phyloP scores from a whole-genome alignment of 345 rosid species.

The Hirschfeldia incana region DNA sequence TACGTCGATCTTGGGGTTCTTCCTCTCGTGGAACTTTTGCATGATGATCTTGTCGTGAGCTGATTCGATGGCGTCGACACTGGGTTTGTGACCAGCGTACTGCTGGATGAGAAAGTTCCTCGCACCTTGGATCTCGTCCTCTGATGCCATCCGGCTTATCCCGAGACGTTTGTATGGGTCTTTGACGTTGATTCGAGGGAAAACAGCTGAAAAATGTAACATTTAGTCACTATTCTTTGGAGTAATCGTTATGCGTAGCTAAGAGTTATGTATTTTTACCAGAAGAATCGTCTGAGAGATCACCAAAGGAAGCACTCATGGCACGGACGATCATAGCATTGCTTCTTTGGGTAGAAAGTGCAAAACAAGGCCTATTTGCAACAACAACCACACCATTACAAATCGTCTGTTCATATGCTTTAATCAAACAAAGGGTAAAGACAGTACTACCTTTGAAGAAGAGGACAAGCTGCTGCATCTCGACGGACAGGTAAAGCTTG shows the following conservation, averaged over 20 bases:
- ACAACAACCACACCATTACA: slow-evolving; percentile 5
- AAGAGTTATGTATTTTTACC: slow-evolving; percentile 41
- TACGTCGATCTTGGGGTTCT: slow-evolving; percentile 24
- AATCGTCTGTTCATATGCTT: background rate
- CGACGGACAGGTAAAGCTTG: slow-evolving; percentile 35
- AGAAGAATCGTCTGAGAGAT: slow-evolving; percentile 52
- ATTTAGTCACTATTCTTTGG: background rate
- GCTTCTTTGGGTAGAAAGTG: slow-evolving; percentile 39
- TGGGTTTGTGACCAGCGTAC: slow-evolving; percentile 84
- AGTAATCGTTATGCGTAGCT: background rate
- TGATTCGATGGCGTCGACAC: slow-evolving; percentile 90
- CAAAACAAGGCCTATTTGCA: slow-evolving; percentile 33
- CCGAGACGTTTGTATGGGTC: slow-evolving; percentile 93
- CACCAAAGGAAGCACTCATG: slow-evolving; percentile 82
- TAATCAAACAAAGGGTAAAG: slow-evolving; percentile 1
- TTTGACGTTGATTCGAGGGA: slow-evolving; percentile 80
- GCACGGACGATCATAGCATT: slow-evolving; percentile 51
- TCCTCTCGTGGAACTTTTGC: slow-evolving; percentile 91
- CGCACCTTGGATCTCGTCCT: slow-evolving; percentile 92
- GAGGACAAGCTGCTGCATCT: slow-evolving; percentile 27
- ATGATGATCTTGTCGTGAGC: slow-evolving; percentile 93
- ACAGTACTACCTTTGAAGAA: slow-evolving; percentile 16
- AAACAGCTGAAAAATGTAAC: slow-evolving; percentile 42
- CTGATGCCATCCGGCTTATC: slow-evolving; percentile 87
- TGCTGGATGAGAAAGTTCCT: slow-evolving; percentile 81